phyloP scores from a whole-genome alignment of 1,284 basidiomycete genomes.

The Kwoniella shivajii region DNA sequence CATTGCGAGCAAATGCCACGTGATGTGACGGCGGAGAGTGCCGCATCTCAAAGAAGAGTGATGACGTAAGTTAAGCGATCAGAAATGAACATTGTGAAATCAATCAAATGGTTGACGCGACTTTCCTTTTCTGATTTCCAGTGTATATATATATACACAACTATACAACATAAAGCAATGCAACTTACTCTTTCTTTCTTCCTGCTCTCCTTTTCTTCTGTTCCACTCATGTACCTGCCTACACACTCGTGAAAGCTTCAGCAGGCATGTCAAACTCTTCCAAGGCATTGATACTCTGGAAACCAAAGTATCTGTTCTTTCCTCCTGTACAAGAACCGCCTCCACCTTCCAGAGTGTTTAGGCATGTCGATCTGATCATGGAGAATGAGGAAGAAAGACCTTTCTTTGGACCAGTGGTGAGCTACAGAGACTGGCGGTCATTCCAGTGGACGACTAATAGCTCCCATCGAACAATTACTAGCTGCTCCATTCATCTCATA shows the following conservation, averaged over 20 bases:
- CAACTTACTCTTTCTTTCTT: neutral
- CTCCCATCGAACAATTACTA: neutral
- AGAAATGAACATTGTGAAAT: no score
- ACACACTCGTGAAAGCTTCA: neutral
- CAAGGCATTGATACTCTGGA: constrained; percentile 11
- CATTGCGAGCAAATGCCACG: no score
- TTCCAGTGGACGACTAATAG: neutral
- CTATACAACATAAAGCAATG: no score
- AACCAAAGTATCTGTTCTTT: constrained; percentile 10
- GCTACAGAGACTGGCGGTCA: neutral
- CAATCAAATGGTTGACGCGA: constrained; percentile 5
- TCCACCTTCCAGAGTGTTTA: constrained; percentile 7
- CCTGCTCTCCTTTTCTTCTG: neutral
- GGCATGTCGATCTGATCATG: constrained; percentile 8
- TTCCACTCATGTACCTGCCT: neutral
- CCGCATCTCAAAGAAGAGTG: neutral
- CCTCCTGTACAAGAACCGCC: constrained; percentile 17
- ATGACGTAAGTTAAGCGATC: no score
- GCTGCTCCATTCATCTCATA: neutral
- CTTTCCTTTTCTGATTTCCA: neutral
- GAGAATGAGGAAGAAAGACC: neutral
- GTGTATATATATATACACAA: no score
- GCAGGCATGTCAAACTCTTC: neutral
- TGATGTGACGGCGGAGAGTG: no score
- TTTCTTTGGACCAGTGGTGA: neutral